phyloP scores from a whole-genome alignment of 176 grass and related monocot species.

The Phoenix dactylifera region DNA sequence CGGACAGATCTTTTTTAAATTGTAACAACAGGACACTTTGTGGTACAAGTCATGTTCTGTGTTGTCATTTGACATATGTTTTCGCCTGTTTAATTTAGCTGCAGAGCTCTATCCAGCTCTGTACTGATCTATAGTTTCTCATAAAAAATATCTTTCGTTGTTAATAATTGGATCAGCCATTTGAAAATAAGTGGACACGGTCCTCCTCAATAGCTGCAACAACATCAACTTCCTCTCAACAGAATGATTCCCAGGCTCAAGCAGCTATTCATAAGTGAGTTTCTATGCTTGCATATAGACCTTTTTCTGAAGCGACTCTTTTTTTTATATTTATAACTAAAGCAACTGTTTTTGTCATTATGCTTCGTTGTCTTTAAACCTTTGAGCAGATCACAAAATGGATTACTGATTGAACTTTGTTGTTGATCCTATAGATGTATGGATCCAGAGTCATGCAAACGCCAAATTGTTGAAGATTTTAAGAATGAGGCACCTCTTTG shows the following conservation, averaged over 20 bases:
- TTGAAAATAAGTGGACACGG: constrained; percentile 83
- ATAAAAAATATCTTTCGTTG: constrained; percentile 2
- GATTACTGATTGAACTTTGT: too few species aligned
- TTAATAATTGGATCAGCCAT: constrained; percentile 38
- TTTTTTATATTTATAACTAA: not conserved
- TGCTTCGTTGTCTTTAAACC: constrained; percentile 12
- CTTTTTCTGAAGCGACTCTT: too few species aligned
- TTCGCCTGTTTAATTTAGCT: not conserved
- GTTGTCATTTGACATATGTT: too few species aligned
- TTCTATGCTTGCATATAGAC: not conserved
- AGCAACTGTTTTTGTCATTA: not conserved
- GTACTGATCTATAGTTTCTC: not conserved
- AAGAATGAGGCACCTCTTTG: constrained; percentile 81
- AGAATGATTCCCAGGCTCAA: constrained; percentile 32
- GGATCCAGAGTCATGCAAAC: constrained; percentile 64
- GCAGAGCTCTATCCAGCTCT: not conserved
- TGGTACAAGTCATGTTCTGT: too few species aligned
- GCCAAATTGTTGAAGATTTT: constrained; percentile 67
- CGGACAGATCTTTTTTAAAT: too few species aligned
- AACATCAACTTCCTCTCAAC: constrained; percentile 23
- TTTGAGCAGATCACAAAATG: too few species aligned
- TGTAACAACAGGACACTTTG: too few species aligned
- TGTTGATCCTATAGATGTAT: constrained; percentile 38
- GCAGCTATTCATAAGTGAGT: constrained; percentile 59
- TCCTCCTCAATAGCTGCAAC: constrained; percentile 19